Evolutionary conservation across 176 grass and related monocot species (phyloP).

Genomic region (Cocos nucifera): DNA sequence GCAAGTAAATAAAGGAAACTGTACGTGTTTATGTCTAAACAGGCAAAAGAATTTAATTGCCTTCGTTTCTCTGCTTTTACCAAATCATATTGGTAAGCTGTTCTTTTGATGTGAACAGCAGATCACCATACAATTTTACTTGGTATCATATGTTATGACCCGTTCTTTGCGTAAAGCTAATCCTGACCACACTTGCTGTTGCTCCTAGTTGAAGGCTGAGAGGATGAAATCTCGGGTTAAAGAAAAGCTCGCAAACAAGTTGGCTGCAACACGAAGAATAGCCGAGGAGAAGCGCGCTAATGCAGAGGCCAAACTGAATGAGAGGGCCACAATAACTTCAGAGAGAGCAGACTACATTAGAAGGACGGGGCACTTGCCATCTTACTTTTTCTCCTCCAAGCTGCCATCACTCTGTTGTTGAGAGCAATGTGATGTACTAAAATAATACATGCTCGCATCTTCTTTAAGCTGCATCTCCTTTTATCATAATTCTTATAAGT

Average conservation of each 20-base stretch:
- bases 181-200: not conserved
- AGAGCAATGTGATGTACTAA: not conserved
- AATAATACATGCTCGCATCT: no score
- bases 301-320: constrained; percentile 62
- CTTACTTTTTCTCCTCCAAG: constrained; percentile 71
- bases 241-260: constrained; percentile 56
- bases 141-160: no score
- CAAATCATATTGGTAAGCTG: no score
- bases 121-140: no score
- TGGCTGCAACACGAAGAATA: constrained; percentile 36
- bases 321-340: constrained; percentile 48
- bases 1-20: no score
- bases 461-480: no score
- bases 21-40: no score
- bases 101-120: no score
- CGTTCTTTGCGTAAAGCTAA: not conserved
- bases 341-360: constrained; percentile 78
- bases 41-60: no score
- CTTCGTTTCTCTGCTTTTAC: no score
- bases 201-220: constrained; percentile 60
- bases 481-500: no score
- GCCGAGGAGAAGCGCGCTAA: constrained; percentile 63
- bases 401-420: constrained; percentile 70
- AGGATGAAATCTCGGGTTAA: constrained; percentile 69
- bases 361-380: constrained; percentile 75